Conservation (phyloP, 176 grass and related monocot species). For the Coix lacrymajobi region DNA sequence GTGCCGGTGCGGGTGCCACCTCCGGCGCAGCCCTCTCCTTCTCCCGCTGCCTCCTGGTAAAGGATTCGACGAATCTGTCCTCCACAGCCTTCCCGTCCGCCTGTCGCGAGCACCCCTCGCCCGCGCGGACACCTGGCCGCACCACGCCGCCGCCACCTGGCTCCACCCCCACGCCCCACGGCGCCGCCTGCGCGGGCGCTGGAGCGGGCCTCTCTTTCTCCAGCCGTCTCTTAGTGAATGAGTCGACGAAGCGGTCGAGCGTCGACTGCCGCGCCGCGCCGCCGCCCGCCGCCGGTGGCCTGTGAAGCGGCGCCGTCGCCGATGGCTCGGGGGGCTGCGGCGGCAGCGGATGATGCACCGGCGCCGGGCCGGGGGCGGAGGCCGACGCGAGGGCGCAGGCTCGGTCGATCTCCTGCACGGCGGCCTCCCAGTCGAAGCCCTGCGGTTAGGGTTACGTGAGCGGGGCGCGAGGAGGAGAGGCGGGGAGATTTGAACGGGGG, state of each 20-base stretch:
- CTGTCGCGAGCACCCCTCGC: neutral
- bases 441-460: constrained; percentile 45
- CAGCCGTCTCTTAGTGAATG: constrained; percentile 41
- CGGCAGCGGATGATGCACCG: neutral
- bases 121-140: neutral
- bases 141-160: neutral
- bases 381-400: constrained; percentile 35
- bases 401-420: constrained; percentile 54
- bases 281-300: neutral
- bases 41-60: constrained; percentile 43
- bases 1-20: neutral
- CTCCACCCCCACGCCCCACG: neutral
- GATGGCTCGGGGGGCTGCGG: neutral
- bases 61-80: constrained; percentile 59
- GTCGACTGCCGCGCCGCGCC: constrained; percentile 53
- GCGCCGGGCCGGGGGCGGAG: neutral
- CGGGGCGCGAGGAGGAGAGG: neutral
- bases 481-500: neutral
- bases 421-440: constrained; percentile 86
- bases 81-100: neutral
- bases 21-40: constrained; percentile 20
- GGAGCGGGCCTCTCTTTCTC: constrained; percentile 21
- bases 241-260: constrained; percentile 60
- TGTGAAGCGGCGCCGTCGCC: neutral
- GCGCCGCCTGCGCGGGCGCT: neutral